These are phyloP conservation scores for Lactarius vividus DNA, from an alignment of 768 basidiomycete genomes.

Conservation along the genomic window DNA sequence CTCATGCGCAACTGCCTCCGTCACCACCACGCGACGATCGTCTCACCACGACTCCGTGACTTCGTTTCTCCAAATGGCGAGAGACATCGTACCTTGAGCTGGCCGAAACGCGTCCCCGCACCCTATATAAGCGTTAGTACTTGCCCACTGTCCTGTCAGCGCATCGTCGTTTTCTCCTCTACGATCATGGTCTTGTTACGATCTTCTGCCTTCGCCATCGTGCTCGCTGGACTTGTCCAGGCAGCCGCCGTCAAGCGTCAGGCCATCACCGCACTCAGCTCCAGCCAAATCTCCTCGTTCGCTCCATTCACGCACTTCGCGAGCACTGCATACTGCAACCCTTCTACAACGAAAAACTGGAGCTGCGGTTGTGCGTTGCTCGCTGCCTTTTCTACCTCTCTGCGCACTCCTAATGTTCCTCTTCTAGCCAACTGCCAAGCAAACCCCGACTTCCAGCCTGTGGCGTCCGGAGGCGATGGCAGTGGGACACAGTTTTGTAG, in stretches of 20 bases:
- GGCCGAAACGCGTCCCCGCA: not conserved
- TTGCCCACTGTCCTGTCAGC: not conserved
- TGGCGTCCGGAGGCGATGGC: constrained; percentile 50
- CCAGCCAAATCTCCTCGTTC: constrained; percentile 32
- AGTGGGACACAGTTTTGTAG: constrained; percentile 42
- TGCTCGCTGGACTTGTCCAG: not conserved
- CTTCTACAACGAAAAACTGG: constrained; percentile 33
- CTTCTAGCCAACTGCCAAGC: constrained; percentile 44
- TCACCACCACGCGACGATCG: not conserved
- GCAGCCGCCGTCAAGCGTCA: constrained; percentile 15
- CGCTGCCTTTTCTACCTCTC: too few relatives aligned
- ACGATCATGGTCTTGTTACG: not conserved
- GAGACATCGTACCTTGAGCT: not conserved
- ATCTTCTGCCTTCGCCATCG: not conserved
- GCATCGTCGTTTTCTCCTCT: too few relatives aligned
- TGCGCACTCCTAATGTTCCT: not conserved
- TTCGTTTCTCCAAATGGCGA: not conserved
- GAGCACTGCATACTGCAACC: constrained; percentile 35
- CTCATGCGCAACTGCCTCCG: not conserved
- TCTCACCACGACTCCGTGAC: not conserved
- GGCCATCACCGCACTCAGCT: constrained; percentile 29
- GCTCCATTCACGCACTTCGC: constrained; percentile 36
- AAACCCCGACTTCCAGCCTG: constrained; percentile 46
- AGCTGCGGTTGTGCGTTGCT: constrained; percentile 32
- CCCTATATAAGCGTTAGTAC: not conserved